Percentiles rank a stretch among this genome's conserved stretches.
Evolutionary conservation across 2,329 filamentous ascomycete genomes (phyloP).

Genomic region (Cercospora janseana): DNA sequence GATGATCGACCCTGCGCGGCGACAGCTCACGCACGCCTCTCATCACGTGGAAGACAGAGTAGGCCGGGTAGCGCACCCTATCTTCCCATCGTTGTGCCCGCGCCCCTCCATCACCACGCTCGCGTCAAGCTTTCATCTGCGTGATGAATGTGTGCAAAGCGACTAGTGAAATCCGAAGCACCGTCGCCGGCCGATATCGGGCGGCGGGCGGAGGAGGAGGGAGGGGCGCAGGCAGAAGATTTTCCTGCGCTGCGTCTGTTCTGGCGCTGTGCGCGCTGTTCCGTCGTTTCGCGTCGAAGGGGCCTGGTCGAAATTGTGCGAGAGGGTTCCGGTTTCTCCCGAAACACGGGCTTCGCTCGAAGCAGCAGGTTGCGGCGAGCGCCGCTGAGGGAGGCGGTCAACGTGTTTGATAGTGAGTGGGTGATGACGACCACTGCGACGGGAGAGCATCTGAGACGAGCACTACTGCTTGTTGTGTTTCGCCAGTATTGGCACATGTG

Average conservation of each 20-base stretch:
- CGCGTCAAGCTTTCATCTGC: background rate
- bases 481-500: too few species aligned
- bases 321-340: conserved; percentile 12
- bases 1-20: background rate
- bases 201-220: too few species aligned
- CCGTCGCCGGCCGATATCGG: conserved; percentile 12
- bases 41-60: conserved; percentile 11
- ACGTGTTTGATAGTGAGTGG: too few species aligned
- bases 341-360: background rate
- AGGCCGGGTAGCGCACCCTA: background rate
- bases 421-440: too few species aligned
- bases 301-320: background rate
- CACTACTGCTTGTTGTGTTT: too few species aligned
- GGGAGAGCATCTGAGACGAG: background rate
- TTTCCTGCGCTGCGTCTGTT: too few species aligned
- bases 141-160: conserved; percentile 1
- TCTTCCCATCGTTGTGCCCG: conserved; percentile 6
- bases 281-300: background rate
- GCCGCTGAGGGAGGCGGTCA: too few species aligned
- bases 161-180: background rate
- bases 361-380: conserved; percentile 12
- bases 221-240: too few species aligned
- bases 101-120: too few species aligned
- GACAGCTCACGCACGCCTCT: too few species aligned
- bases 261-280: background rate